phyloP scores from a whole-genome alignment of 2,329 filamentous ascomycete genomes.

The Macrophomina pseudophaseolina region DNA sequence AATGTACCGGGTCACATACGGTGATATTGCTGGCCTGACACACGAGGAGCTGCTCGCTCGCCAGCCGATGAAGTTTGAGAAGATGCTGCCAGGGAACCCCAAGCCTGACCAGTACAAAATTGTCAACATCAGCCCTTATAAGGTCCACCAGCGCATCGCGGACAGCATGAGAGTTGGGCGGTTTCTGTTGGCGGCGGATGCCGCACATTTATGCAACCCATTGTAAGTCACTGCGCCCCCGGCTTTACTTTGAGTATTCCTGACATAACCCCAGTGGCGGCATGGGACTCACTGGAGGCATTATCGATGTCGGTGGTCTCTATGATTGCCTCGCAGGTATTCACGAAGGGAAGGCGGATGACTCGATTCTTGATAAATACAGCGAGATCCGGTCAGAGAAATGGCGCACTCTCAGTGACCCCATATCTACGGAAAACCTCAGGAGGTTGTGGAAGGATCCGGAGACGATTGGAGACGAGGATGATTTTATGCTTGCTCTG shows the following conservation, averaged over 20 bases:
- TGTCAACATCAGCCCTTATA: constrained; percentile 61
- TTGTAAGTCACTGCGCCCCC: no score
- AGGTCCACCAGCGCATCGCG: constrained; percentile 63
- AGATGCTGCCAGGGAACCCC: constrained; percentile 62
- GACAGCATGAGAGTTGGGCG: constrained; percentile 59
- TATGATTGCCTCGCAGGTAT: constrained; percentile 56
- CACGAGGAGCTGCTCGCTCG: constrained; percentile 56
- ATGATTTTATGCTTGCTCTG: constrained; percentile 45
- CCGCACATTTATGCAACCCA: constrained; percentile 59
- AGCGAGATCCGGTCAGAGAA: constrained; percentile 27
- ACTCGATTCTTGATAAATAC: constrained; percentile 29
- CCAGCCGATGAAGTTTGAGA: constrained; percentile 58
- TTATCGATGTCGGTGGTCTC: constrained; percentile 63
- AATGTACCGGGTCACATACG: constrained; percentile 65
- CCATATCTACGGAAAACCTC: constrained; percentile 43
- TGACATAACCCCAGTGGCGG: constrained; percentile 54
- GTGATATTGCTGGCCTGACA: constrained; percentile 58
- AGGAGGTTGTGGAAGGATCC: constrained; percentile 44
- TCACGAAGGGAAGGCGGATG: constrained; percentile 23
- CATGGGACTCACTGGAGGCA: constrained; percentile 63
- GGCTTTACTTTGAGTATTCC: no score
- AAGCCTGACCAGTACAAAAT: constrained; percentile 61
- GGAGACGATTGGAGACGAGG: constrained; percentile 42
- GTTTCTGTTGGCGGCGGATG: constrained; percentile 61
- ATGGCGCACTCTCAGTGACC: constrained; percentile 26